Evolutionary conservation across 192 early-diverging fungal genomes (phyloP), one percentile per base, ranked within the genome.

Genomic region (Ramicandelaber brevisporus): DNA sequence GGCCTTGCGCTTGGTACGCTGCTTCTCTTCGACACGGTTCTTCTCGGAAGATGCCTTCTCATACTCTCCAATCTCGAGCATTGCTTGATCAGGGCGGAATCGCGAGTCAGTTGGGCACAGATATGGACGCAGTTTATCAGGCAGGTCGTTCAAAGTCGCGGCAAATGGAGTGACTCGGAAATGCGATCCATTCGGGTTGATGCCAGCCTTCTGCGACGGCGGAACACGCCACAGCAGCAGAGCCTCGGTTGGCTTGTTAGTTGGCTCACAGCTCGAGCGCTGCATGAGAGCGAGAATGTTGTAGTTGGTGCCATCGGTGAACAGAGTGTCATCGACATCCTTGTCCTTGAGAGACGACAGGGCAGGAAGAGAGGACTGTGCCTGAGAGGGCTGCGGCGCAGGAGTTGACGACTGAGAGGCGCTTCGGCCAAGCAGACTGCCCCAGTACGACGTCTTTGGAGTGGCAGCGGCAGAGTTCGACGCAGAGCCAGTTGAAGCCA

Each of bases 91-190:
- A 10, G 76, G 76, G 9, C 79, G 60, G 37, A 80, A 63, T 26
- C 83, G 61, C 12, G 73, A 82, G 41, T 88, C 83, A 2, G 78
- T 77, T 6, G 65, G 71, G 15, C 76, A 75, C 23, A 88, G 39
- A 36, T 52, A 58, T 10, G 47, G 41, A 30, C 50, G 52, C 14
- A 84, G 56, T 17, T 41, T 32, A 0, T 52, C 38, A 0, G 70
- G 57, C 11, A 59, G 41, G 38, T 88, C 61, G 45, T 84, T 88
- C 29, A 83, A 50, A 5, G 69, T 66, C 40, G 68, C 63, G 10
- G 78, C 76, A 48, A 71, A 83, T 5, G 48, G 47, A 3, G 82
- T 87, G 24, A 82, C 43, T 36, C 80, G 60, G 46, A 76, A 87
- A n/a, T n/a, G n/a, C n/a, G n/a, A n/a, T n/a, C n/a, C n/a, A n/a